These are phyloP conservation scores for Lecanicillium sp. DNA, from an alignment of 2,329 filamentous ascomycete genomes.

Conservation along the genomic window DNA sequence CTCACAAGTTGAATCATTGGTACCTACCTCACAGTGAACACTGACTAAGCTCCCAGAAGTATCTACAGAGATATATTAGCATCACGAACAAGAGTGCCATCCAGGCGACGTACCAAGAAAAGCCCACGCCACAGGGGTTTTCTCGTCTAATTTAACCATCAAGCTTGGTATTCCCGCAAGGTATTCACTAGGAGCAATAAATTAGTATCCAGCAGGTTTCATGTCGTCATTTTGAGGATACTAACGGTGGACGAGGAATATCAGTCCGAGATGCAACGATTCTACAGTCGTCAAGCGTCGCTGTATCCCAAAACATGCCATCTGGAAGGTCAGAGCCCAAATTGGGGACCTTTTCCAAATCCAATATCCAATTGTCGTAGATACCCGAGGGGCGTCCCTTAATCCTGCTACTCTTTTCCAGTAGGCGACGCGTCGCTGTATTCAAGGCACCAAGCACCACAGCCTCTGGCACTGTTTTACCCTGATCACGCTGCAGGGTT, in stretches of 20 bases:
- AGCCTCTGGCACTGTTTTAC: not conserved
- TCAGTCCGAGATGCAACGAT: constrained; percentile 46
- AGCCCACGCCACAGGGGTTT: constrained; percentile 53
- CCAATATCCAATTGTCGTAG: constrained; percentile 53
- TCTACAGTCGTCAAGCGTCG: constrained; percentile 43
- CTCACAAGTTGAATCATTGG: constrained; percentile 5
- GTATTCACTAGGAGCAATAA: constrained; percentile 23
- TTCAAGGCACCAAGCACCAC: constrained; percentile 6
- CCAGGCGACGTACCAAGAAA: constrained; percentile 36
- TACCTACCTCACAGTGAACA: constrained; percentile 47
- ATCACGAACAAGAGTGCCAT: not conserved
- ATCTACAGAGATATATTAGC: constrained; percentile 25
- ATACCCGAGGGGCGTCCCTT: constrained; percentile 17
- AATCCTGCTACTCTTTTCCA: constrained; percentile 17
- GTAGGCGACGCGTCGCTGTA: constrained; percentile 1
- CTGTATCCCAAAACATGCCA: constrained; percentile 46
- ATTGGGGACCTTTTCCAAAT: constrained; percentile 33
- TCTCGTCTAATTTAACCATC: constrained; percentile 35
- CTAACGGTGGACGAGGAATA: constrained; percentile 46
- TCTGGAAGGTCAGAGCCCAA: constrained; percentile 24
- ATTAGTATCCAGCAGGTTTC: not conserved
- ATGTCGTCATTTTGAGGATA: constrained; percentile 12
- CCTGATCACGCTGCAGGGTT: not conserved
- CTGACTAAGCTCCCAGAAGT: constrained; percentile 53
- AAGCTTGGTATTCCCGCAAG: constrained; percentile 36